Evolutionary conservation across 768 basidiomycete genomes (phyloP).

Genomic region (Boletus rubescentipes): DNA sequence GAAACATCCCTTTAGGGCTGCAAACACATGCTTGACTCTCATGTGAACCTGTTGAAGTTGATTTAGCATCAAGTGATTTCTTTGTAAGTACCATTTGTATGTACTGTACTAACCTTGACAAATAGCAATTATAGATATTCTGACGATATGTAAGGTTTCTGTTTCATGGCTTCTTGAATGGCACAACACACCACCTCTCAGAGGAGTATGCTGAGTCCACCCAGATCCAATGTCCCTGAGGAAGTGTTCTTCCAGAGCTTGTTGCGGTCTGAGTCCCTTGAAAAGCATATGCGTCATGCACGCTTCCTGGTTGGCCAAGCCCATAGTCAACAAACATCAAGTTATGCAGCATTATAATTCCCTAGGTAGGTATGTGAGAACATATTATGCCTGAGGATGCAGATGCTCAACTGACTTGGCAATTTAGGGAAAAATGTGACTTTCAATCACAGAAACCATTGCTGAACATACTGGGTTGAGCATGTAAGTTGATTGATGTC

Average conservation of each 20-base stretch:
- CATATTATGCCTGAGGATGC: no score
- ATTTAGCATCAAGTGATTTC: no score
- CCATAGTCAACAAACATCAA: neutral
- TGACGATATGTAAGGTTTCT: no score
- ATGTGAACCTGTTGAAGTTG: neutral
- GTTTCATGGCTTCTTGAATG: no score
- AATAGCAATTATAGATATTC: neutral
- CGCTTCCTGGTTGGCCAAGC: neutral
- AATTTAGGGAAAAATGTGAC: neutral
- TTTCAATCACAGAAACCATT: neutral
- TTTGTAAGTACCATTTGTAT: no score
- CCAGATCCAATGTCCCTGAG: neutral
- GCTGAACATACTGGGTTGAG: no score
- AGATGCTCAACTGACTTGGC: no score
- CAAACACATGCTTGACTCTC: neutral
- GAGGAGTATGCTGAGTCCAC: no score
- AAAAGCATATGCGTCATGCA: neutral
- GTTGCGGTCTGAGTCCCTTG: neutral
- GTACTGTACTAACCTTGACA: no score
- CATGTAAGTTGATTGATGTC: no score
- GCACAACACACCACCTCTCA: no score
- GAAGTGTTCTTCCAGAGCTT: neutral
- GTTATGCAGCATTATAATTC: neutral
- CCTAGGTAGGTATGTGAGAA: no score
- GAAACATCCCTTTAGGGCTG: neutral